Percentiles rank a stretch among this genome's conserved stretches.
These are phyloP conservation scores for Mortierella sp. DNA, from an alignment of 371 early-diverging fungal genomes.

Conservation along the genomic window DNA sequence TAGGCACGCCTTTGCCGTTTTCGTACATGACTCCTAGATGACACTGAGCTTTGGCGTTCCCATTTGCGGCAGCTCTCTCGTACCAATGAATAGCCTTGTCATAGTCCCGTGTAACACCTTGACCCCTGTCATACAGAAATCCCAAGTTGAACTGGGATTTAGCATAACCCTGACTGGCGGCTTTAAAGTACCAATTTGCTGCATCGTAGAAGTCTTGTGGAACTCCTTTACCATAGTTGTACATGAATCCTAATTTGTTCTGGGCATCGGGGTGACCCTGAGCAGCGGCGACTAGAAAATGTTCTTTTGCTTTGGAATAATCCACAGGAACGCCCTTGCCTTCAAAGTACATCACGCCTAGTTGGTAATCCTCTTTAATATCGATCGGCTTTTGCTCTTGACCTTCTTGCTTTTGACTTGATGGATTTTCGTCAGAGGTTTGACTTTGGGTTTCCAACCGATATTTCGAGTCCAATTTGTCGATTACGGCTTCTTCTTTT, in stretches of 20 bases:
- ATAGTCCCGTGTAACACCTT: background rate
- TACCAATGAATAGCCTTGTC: background rate
- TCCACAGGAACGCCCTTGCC: background rate
- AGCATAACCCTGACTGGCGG: background rate
- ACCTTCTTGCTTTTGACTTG: background rate
- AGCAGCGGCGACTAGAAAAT: background rate
- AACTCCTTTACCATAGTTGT: background rate
- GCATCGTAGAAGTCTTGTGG: background rate
- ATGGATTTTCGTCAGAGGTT: background rate
- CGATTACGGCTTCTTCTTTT: background rate
- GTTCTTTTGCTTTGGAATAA: background rate
- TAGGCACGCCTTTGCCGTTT: background rate
- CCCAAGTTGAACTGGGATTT: background rate
- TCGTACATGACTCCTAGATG: background rate
- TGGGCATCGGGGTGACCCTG: background rate
- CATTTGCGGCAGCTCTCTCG: background rate
- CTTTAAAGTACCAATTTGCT: background rate
- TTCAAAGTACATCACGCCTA: background rate
- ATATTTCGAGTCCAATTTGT: no score
- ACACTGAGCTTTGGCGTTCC: background rate
- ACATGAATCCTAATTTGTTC: background rate
- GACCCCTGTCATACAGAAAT: background rate
- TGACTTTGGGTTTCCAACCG: no score
- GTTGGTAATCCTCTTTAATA: background rate
- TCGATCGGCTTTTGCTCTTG: background rate